Evolutionary conservation across 192 early-diverging fungal genomes (phyloP).

Genomic region (Coemansia sp.): DNA sequence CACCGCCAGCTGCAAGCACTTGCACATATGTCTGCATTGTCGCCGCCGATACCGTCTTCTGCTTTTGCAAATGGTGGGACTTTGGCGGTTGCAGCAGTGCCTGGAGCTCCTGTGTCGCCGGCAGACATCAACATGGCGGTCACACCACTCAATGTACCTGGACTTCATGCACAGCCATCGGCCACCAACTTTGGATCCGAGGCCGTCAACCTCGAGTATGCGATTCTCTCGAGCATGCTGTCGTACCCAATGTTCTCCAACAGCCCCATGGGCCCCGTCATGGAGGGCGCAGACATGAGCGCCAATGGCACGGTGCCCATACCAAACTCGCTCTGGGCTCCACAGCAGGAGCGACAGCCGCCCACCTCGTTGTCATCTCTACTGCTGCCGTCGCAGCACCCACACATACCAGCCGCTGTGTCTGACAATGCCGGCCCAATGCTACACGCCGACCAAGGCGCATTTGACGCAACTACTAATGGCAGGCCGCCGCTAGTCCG

Average conservation of each 20-base stretch:
- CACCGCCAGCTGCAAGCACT: conserved; percentile 20
- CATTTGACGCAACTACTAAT: conserved; percentile 6
- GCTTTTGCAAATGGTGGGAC: conserved; percentile 2
- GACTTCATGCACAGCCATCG: conserved; percentile 26
- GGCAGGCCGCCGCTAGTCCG: conserved; percentile 7
- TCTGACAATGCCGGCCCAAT: not conserved
- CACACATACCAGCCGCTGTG: conserved; percentile 9
- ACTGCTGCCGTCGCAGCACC: conserved; percentile 4
- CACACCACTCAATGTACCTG: conserved; percentile 2
- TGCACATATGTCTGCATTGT: conserved; percentile 18
- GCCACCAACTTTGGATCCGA: conserved; percentile 75
- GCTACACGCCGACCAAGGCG: not conserved
- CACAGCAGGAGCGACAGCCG: conserved; percentile 19
- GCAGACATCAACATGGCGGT: conserved; percentile 5
- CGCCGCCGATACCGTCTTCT: conserved; percentile 8
- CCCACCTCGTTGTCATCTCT: not conserved
- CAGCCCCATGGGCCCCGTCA: conserved; percentile 13
- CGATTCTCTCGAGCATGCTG: conserved; percentile 89
- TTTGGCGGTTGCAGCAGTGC: not conserved
- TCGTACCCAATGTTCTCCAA: conserved; percentile 56
- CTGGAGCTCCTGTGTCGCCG: not conserved
- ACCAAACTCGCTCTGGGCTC: conserved; percentile 49
- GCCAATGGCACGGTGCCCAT: conserved; percentile 40
- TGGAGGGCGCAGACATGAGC: conserved; percentile 25
- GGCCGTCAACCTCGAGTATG: conserved; percentile 84